Evolutionary conservation across 306 rosid species (phyloP).

Genomic region (Quercus alba): DNA sequence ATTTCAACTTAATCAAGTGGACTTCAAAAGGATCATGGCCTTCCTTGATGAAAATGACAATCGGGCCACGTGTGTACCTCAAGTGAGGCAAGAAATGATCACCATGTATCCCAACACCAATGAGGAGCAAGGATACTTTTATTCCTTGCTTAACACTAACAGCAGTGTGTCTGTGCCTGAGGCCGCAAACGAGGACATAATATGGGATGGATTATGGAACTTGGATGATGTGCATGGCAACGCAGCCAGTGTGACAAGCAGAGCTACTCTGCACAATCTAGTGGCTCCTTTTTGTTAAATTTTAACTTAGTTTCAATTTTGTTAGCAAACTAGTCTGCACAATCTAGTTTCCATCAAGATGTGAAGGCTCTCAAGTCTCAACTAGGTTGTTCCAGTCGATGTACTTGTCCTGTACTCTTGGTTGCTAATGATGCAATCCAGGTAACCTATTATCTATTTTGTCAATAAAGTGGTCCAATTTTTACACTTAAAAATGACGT

Average conservation of each 20-base stretch:
- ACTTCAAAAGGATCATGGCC: constrained; percentile 55
- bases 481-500: constrained; percentile 2
- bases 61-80: constrained; percentile 32
- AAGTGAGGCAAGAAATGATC: constrained; percentile 39
- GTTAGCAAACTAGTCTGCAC: neutral
- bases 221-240: constrained; percentile 63
- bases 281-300: constrained; percentile 57
- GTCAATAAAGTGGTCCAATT: constrained; percentile 21
- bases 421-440: constrained; percentile 30
- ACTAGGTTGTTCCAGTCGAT: constrained; percentile 26
- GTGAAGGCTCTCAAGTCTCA: too few species aligned
- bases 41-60: constrained; percentile 51
- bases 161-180: constrained; percentile 39
- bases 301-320: neutral
- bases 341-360: neutral
- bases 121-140: constrained; percentile 42
- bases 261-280: constrained; percentile 46
- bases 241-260: constrained; percentile 43
- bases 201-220: constrained; percentile 80
- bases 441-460: neutral
- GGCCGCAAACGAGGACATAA: constrained; percentile 35
- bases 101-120: constrained; percentile 34
- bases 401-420: constrained; percentile 34
- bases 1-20: constrained; percentile 41
- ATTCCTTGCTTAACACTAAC: constrained; percentile 42